A percentile compares a stretch with the other conserved stretches of the same genome.
phyloP scores from a whole-genome alignment of 2,329 filamentous ascomycete genomes.

The Talaromyces islandicus region DNA sequence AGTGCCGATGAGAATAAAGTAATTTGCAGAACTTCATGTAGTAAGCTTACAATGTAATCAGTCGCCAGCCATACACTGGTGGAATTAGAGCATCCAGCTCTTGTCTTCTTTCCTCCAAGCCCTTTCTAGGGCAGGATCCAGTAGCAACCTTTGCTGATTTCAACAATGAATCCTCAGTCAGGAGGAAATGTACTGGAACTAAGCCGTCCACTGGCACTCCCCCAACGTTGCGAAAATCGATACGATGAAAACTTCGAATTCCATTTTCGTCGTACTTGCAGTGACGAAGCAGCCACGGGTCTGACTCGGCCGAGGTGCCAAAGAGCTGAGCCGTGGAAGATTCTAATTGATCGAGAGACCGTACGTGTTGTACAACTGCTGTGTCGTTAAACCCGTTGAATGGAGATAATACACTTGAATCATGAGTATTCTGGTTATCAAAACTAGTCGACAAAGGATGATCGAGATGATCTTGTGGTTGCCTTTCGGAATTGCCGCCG shows the following conservation, averaged over 20 bases:
- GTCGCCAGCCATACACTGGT: not conserved
- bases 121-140: not conserved
- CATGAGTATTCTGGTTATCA: not conserved
- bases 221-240: conserved; percentile 33
- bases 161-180: conserved; percentile 5
- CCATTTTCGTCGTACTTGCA: conserved; percentile 32
- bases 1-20: not conserved
- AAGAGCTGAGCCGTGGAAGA: conserved; percentile 24
- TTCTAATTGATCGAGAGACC: conserved; percentile 23
- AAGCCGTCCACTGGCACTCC: conserved; percentile 28
- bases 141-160: conserved; percentile 5
- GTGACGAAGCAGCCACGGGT: conserved; percentile 31
- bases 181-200: conserved; percentile 24
- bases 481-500: not conserved
- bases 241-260: conserved; percentile 28
- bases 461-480: not conserved
- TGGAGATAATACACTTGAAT: not conserved
- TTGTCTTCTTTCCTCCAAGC: conserved; percentile 4
- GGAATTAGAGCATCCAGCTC: conserved; percentile 3
- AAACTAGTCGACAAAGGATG: not conserved
- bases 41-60: not conserved
- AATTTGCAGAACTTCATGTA: not conserved
- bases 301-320: conserved; percentile 28
- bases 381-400: conserved; percentile 4
- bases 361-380: conserved; percentile 15